A percentile compares a stretch with the other conserved stretches of the same genome.
These are phyloP conservation scores for Trichosanthes cucumerina DNA, from an alignment of 306 rosid genomes.

Conservation along the genomic window DNA sequence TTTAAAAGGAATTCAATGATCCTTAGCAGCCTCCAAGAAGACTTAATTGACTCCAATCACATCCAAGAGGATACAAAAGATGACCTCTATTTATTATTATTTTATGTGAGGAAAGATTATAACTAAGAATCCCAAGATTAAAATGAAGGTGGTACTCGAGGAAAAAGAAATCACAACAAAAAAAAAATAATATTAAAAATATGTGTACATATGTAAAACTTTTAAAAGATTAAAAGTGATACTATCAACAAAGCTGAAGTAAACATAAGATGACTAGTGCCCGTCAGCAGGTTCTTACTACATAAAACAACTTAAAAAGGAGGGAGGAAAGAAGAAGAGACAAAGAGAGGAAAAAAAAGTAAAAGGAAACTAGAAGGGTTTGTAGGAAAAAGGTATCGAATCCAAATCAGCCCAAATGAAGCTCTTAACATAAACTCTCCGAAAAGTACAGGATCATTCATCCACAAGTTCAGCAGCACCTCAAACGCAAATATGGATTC, in stretches of 20 bases:
- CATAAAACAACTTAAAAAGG: background rate
- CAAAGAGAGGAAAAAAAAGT: background rate
- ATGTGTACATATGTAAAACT: background rate
- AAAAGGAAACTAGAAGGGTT: background rate
- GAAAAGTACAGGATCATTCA: constrained; percentile 13
- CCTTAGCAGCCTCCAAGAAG: background rate
- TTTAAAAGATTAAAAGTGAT: background rate
- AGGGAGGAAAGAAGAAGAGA: background rate
- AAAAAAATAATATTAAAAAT: background rate
- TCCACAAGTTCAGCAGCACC: constrained; percentile 14
- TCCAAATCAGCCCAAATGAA: background rate
- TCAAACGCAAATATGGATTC: constrained; percentile 12
- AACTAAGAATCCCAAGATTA: background rate
- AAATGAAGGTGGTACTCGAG: background rate
- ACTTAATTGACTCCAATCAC: background rate
- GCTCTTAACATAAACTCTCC: constrained; percentile 1
- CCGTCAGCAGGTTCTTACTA: constrained; percentile 5
- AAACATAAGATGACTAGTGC: background rate
- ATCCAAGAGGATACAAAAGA: background rate
- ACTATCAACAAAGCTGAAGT: background rate
- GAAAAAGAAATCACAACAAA: background rate
- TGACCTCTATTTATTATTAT: background rate
- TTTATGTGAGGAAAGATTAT: background rate
- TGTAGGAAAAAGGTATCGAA: background rate
- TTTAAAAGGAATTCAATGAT: background rate